These are phyloP conservation scores for Gryganskiella cystojenkinii DNA, from an alignment of 192 early-diverging fungal genomes.

Conservation along the genomic window DNA sequence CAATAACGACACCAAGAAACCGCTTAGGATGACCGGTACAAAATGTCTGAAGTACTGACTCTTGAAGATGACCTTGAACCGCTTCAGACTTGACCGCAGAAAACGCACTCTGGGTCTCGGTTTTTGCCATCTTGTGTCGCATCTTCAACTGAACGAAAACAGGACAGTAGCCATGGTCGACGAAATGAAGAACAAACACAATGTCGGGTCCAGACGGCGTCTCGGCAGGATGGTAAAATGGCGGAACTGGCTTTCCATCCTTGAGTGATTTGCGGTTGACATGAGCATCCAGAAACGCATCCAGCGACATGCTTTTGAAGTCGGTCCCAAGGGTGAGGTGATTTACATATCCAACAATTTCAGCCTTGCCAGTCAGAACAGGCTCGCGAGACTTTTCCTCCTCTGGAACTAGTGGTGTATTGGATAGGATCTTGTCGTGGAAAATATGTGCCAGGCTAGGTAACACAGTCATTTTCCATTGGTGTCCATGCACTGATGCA, in stretches of 20 bases:
- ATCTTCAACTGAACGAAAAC: conserved; percentile 13
- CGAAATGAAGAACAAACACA: conserved; percentile 14
- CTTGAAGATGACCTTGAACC: conserved; percentile 6
- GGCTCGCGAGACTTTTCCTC: not conserved
- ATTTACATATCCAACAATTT: conserved; percentile 8
- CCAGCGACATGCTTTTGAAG: conserved; percentile 3
- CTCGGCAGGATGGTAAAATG: conserved; percentile 10
- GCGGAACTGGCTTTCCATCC: not conserved
- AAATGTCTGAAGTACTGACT: not conserved
- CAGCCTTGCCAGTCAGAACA: not conserved
- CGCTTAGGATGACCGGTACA: conserved; percentile 16
- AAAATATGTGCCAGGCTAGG: conserved; percentile 18
- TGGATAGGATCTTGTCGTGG: conserved; percentile 8
- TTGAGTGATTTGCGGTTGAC: conserved; percentile 6
- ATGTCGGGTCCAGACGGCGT: conserved; percentile 1
- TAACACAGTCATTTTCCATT: conserved; percentile 13
- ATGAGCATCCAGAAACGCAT: conserved; percentile 13
- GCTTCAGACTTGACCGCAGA: conserved; percentile 1
- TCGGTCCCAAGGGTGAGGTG: not conserved
- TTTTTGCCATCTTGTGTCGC: not conserved
- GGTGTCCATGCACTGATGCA: not conserved
- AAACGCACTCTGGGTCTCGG: not conserved
- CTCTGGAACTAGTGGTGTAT: not conserved
- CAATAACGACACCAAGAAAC: conserved; percentile 10
- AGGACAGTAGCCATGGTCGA: conserved; percentile 5